Evolutionary conservation across 1,139 yeast genomes (phyloP), one percentile per base, ranked within the genome.

Genomic region (Candida neerlandica): DNA sequence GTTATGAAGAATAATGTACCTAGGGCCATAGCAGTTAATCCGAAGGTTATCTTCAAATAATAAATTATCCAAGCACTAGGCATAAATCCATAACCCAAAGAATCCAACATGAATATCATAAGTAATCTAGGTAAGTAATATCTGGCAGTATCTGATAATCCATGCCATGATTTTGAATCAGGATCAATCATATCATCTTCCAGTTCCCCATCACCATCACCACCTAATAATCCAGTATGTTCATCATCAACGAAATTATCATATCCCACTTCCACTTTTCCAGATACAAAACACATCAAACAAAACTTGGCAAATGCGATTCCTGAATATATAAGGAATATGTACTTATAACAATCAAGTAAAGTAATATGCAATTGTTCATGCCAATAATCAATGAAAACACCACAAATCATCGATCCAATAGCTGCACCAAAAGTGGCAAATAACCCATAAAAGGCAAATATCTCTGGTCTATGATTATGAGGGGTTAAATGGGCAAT

Each of bases 61-160:
- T 85, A 90, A 30, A 90, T 89, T 45, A 87, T 78, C 97, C 97
- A 91, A 1, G 96, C 87, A 44, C 85, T 75, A 1, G 96, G 85
- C 89, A 89, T 86, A 64, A 90, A 86, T 0, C 97, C 96, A 53
- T 85, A 84, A 0, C 96, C 97, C 48, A 91, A 76, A 0, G 97
- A 89, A 65, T 91, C 97, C 54, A 87, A 80, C 71, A 89, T 81
- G 53, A 85, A 77, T 6, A 87, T 75, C 38, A 75, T 64, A 32
- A 81, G 60, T 12, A 81, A 64, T 42, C 75, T 69, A 9, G 74
- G 66, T 15, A 81, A 65, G 33, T 71, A 68, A 34, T 61, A 53
- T 30, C 61, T 67, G 0, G 80, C 65, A 15, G 59, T 53, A 3
- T 65, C 55, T 0, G 80, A 69, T 19, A 78, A 10, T 66, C 67